Base-by-base conservation (phyloP, 164 flowering plant genomes). In the Vitis amurensis region DNA sequence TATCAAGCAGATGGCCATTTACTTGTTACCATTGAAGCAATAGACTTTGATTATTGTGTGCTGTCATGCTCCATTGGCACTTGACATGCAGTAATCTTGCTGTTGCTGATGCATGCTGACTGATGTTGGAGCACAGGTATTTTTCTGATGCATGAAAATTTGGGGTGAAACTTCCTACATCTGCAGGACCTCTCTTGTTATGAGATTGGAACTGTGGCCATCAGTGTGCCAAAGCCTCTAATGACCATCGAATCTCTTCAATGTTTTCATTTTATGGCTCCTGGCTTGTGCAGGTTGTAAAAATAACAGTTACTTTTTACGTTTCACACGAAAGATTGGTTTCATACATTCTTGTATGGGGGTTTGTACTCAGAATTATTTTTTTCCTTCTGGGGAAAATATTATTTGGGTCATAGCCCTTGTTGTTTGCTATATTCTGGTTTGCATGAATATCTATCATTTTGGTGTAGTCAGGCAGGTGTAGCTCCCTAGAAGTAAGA, bases 301-400 rank as follows among this genome's bases (percentile, higher is more conserved):
- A 30, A 19, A 61, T 47, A 2, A 16, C 9, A 7, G 9, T 59
- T 9, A 17, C 14, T n/a, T 50, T 50, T 9, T 29, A 4, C 13
- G 53, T n/a, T 62, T 48, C 3, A 23, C 15, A 3, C 14, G 55
- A 5, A 9, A 30, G 27, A 23, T 17, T 50, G 57, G 27, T 50
- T 27, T 19, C 50, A n/a, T 55, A 13, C 68, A 11, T 3, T 55
- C 11, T n/a, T 17, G 48, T 17, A 23, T 10, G 58, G 12, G n/a
- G 29, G 61, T 13, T 66, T 53, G 68, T 66, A 66, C 19, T n/a
- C 9, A 8, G 59, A 37, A 37, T 56, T 56, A n/a, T 56, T 10
- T 9, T 66, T 8, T 37, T 55, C 5, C 70, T 48, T 64, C 19
- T 5, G 23, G 29, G 49, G 63, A 49, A 57, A n/a, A 29, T 56